Base-by-base conservation (phyloP, 2,329 filamentous ascomycete genomes). In the Stemphylium lycopersici region DNA sequence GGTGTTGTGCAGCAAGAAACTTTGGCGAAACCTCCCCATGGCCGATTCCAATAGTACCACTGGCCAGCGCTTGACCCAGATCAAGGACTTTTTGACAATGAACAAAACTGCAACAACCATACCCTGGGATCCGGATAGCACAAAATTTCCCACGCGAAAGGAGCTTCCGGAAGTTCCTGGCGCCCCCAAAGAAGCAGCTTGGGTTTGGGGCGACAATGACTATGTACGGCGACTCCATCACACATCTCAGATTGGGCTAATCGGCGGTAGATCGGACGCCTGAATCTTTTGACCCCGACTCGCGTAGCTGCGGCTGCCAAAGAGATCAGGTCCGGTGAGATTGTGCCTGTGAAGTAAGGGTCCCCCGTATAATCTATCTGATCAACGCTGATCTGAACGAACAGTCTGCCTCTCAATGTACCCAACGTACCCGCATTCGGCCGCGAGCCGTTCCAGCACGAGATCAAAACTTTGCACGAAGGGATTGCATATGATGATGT, bases 121-220 rank as follows among this genome's bases (percentile, higher is more conserved):
- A 18, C 82, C 82, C 3, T 85, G 81, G 79, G 77, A 86, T 62
- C 83, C 84, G 1, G 73, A 84, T 50, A 77, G 72, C 34, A 79
- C 78, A 13, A 78, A 70, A 13, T 84, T 87, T 46, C 84, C 84
- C 0, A 78, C 77, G 0, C 75, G 82, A 12, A 79, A 80, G 48
- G 79, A 86, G 45, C 74, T 86, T 3, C 82, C 83, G 16, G 62
- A 71, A 16, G 77, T 85, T 33, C 71, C 79, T 1, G 80, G 79
- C 31, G 82, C 82, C 2, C 84, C 83, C 0, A 74, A 81, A 15
- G 81, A 78, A 24, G 83, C 84, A 15, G 83, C 83, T 15, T 87
- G 84, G 84, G 80, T 85, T 22, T 86, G 84, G 84, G 84, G 84
- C 11, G 75, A 81, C 36, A 76, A 84, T 65, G 83, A 85, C 61